Evolutionary conservation across 2,329 filamentous ascomycete genomes (phyloP).

Genomic region (Myriosclerotinia scirpicola): DNA sequence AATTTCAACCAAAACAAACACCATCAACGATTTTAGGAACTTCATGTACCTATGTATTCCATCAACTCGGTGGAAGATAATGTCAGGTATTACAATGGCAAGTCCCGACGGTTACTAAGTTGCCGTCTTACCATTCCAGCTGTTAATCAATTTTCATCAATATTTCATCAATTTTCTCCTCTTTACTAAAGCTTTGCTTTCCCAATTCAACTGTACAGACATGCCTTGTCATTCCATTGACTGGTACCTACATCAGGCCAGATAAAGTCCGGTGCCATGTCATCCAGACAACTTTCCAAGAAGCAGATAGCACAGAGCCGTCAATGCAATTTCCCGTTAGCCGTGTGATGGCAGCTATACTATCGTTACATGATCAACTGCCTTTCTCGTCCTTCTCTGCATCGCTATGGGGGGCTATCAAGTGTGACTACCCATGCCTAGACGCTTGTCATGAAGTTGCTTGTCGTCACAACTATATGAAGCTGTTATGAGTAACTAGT

Average conservation of each 20-base stretch:
- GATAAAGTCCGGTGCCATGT: slow-evolving; percentile 20
- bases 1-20: slow-evolving; percentile 9
- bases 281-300: slow-evolving; percentile 17
- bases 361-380: slow-evolving; percentile 19
- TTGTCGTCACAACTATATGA: not conserved
- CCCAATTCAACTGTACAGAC: slow-evolving; percentile 16
- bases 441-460: slow-evolving; percentile 9
- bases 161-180: not conserved
- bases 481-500: slow-evolving; percentile 6
- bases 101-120: slow-evolving; percentile 17
- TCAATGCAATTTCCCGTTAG: slow-evolving; percentile 24
- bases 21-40: not conserved
- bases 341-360: slow-evolving; percentile 15
- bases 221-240: slow-evolving; percentile 16
- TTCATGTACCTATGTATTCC: slow-evolving; percentile 10
- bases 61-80: not conserved
- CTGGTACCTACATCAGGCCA: slow-evolving; percentile 23
- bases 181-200: slow-evolving; percentile 16
- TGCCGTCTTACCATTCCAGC: slow-evolving; percentile 17
- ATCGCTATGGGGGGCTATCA: slow-evolving; percentile 5
- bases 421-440: slow-evolving; percentile 20
- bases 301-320: slow-evolving; percentile 19
- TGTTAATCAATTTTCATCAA: not conserved
- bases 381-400: slow-evolving; percentile 21
- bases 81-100: slow-evolving; percentile 20